Percentiles rank a stretch among this genome's conserved stretches.
phyloP scores from a whole-genome alignment of 2,329 filamentous ascomycete species.

The Stemphylium beticola region DNA sequence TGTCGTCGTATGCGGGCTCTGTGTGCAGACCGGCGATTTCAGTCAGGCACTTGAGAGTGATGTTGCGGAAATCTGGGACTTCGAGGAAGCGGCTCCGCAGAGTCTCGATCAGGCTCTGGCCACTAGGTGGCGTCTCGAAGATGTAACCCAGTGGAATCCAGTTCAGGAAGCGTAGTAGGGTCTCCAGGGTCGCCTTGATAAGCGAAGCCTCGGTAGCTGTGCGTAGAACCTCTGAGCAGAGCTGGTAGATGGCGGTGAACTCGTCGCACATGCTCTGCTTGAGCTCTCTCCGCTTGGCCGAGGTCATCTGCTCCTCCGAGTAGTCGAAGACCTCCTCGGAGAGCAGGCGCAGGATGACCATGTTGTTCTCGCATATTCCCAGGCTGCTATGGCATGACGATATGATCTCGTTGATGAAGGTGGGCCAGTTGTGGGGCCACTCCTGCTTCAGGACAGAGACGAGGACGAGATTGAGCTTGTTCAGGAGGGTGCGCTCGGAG shows the following conservation, averaged over 20 bases:
- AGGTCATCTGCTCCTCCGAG: constrained; percentile 99
- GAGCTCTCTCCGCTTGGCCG: constrained; percentile 90
- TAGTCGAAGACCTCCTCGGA: constrained; percentile 99
- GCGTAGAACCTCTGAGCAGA: constrained; percentile 93
- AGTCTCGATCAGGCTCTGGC: constrained; percentile 80
- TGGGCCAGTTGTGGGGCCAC: constrained; percentile 99
- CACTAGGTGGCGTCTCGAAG: constrained; percentile 80
- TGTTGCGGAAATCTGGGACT: constrained; percentile 92
- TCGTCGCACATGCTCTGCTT: constrained; percentile 99
- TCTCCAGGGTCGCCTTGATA: constrained; percentile 96
- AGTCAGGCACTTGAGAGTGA: constrained; percentile 94
- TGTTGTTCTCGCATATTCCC: constrained; percentile 99
- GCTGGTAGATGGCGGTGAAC: constrained; percentile 97
- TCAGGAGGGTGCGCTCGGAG: constrained; percentile 85
- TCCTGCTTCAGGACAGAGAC: constrained; percentile 98
- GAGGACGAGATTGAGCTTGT: constrained; percentile 97
- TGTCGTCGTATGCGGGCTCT: constrained; percentile 87
- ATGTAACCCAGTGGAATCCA: constrained; percentile 99
- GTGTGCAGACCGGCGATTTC: constrained; percentile 96
- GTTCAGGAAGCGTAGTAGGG: constrained; percentile 93
- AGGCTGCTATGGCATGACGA: constrained; percentile 93
- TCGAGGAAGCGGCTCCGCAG: constrained; percentile 91
- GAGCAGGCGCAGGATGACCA: constrained; percentile 93
- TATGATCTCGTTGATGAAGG: constrained; percentile 99
- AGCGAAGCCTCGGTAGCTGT: constrained; percentile 87